Evolutionary conservation across 139 green algal genomes (phyloP).

Genomic region (Ostreobium quekettii): DNA sequence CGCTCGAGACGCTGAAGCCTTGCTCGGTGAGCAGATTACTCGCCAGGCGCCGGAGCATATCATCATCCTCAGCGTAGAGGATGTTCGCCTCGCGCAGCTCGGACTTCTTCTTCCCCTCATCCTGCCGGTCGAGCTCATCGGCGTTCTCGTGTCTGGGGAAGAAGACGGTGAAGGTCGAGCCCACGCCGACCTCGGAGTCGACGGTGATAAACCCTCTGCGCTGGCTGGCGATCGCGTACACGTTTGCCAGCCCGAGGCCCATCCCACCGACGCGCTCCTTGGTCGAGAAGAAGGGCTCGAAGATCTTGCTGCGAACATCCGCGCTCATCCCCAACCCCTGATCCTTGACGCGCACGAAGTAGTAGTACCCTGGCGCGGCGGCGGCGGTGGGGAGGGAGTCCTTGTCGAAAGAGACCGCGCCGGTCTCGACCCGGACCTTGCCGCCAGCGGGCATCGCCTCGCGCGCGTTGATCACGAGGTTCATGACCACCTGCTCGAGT

Average conservation of each 20-base stretch:
- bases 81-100: background rate
- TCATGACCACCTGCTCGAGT: too few relatives aligned
- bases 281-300: slow-evolving; percentile 20
- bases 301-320: slow-evolving; percentile 12
- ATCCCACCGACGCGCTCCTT: slow-evolving; percentile 11
- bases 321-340: slow-evolving; percentile 7
- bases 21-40: background rate
- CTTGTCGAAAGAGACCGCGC: too few relatives aligned
- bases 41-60: too few relatives aligned
- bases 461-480: too few relatives aligned
- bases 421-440: too few relatives aligned
- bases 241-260: slow-evolving; percentile 15
- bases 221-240: slow-evolving; percentile 17
- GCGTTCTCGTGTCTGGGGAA: background rate
- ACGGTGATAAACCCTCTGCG: slow-evolving; percentile 7
- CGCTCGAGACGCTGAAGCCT: background rate
- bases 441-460: too few relatives aligned
- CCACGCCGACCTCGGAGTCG: slow-evolving; percentile 2
- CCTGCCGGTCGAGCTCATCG: background rate
- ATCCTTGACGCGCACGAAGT: too few relatives aligned
- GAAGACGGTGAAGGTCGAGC: slow-evolving; percentile 11
- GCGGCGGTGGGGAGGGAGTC: too few relatives aligned
- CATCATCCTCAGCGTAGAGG: too few relatives aligned
- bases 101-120: background rate
- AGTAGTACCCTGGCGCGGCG: too few relatives aligned